A percentile compares a stretch with the other conserved stretches of the same genome.
These are phyloP conservation scores for Arctium lappa DNA, from an alignment of 129 eudicot genomes.

Conservation along the genomic window DNA sequence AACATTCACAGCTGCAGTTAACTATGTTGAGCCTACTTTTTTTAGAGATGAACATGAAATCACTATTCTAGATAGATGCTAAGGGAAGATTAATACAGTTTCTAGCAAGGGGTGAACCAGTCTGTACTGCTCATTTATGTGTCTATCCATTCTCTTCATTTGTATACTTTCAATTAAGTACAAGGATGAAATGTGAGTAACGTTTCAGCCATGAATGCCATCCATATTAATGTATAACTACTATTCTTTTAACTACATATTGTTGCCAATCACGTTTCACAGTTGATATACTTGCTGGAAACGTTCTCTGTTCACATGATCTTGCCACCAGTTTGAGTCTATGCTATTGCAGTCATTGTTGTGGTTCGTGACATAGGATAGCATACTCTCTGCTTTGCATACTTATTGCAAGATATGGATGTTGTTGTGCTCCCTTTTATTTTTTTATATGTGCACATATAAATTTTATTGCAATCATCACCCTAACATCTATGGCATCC, in stretches of 20 bases:
- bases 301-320: not conserved
- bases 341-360: not conserved
- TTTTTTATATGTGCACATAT: not conserved
- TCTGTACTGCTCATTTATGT: not conserved
- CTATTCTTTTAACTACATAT: too few species aligned
- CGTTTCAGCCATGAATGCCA: not conserved
- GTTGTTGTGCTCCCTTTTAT: not conserved
- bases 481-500: conserved; percentile 13
- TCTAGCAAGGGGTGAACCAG: not conserved
- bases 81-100: not conserved
- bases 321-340: not conserved
- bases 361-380: too few species aligned
- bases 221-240: not conserved
- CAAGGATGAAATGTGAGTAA: not conserved
- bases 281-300: not conserved
- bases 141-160: too few species aligned
- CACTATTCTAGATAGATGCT: not conserved
- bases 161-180: not conserved
- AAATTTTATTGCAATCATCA: not conserved
- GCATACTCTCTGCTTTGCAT: not conserved
- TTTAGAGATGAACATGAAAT: conserved; percentile 5
- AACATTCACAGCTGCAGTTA: not conserved
- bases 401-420: not conserved
- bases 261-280: not conserved
- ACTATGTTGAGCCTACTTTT: not conserved